phyloP scores from a whole-genome alignment of 2,329 filamentous ascomycete species.

The Xylaria arbuscula region DNA sequence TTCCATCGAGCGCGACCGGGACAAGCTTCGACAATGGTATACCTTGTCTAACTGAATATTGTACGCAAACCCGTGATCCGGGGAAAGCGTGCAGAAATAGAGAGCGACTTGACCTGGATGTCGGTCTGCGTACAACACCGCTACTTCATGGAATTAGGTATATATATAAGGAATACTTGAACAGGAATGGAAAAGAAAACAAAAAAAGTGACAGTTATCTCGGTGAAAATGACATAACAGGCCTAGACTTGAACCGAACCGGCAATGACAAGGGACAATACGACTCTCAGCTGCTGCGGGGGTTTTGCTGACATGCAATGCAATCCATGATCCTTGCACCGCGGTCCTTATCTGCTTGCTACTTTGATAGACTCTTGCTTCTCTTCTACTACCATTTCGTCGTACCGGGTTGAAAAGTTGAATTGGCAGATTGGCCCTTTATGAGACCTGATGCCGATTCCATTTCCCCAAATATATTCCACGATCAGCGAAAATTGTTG shows the following conservation, averaged over 20 bases:
- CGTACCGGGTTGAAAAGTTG: no score
- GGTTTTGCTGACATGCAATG: slow-evolving; percentile 16
- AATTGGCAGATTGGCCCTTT: no score
- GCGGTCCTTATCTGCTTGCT: neutral
- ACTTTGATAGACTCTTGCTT: neutral
- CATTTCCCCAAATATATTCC: neutral
- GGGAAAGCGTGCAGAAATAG: neutral
- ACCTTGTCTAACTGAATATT: neutral
- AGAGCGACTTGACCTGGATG: neutral
- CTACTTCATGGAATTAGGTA: neutral
- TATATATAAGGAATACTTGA: neutral
- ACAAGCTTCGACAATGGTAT: neutral
- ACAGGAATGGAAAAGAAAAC: neutral
- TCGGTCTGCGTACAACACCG: neutral
- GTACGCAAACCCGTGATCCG: neutral
- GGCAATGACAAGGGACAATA: slow-evolving; percentile 9
- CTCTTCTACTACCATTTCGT: neutral
- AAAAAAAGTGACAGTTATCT: neutral
- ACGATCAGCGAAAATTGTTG: neutral
- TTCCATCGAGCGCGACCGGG: neutral
- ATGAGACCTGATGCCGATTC: neutral
- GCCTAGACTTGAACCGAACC: neutral
- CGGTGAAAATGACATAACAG: neutral
- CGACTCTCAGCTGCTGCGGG: slow-evolving; percentile 21
- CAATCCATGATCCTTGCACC: neutral